Evolutionary conservation across 2,329 filamentous ascomycete species (phyloP).

Genomic region (Pseudogymnoascus sp.): DNA sequence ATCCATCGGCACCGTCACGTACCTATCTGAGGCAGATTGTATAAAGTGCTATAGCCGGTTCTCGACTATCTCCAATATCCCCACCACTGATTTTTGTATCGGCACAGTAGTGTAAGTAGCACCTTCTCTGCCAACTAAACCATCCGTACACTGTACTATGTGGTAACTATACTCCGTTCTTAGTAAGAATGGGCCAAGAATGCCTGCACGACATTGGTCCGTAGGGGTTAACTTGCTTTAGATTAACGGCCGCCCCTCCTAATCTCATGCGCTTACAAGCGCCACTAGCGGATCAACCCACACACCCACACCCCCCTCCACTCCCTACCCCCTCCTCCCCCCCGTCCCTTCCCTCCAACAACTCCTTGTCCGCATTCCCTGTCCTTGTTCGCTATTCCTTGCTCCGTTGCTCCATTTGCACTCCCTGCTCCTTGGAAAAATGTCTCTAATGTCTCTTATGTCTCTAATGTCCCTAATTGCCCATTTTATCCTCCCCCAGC

Average conservation of each 20-base stretch:
- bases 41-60: not conserved
- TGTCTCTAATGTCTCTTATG: not conserved
- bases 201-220: not conserved
- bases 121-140: not conserved
- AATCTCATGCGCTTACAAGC: slow-evolving; percentile 4
- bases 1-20: not conserved
- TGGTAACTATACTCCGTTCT: too few species aligned
- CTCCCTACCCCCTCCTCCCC: not conserved
- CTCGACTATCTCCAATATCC: not conserved
- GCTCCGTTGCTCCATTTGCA: not conserved
- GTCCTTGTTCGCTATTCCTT: not conserved
- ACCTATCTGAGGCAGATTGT: not conserved
- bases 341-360: not conserved
- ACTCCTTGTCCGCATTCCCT: not conserved
- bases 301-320: not conserved
- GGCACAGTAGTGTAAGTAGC: not conserved
- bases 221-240: not conserved
- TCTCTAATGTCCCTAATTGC: not conserved
- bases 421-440: not conserved
- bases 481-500: not conserved
- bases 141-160: not conserved
- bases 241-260: slow-evolving; percentile 2
- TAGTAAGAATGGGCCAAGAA: not conserved
- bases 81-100: not conserved
- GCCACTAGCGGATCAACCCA: not conserved